Conservation (phyloP, 225 moss, liverwort and hornwort genomes). For the Bryoerythrophyllum caledonicum region DNA sequence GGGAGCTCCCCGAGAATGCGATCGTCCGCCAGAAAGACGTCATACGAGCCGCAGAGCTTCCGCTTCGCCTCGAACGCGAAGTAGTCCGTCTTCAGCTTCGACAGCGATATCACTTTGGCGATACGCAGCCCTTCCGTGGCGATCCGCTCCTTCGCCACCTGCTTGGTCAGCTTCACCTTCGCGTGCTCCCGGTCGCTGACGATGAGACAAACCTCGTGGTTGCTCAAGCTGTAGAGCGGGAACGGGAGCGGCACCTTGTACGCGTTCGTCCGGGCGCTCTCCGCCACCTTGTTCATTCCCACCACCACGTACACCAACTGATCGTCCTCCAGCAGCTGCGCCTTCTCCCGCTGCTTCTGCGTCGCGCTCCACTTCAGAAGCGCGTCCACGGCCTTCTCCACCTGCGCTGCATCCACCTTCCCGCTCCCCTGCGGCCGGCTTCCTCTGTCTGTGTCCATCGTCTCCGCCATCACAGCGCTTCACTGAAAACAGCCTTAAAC, state of each 20-base stretch:
- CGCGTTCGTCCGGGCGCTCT: constrained; percentile 60
- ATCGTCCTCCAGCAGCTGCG: constrained; percentile 69
- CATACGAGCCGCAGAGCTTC: constrained; percentile 80
- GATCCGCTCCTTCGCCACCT: constrained; percentile 57
- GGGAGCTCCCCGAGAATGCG: constrained; percentile 62
- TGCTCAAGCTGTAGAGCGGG: constrained; percentile 47
- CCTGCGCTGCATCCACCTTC: constrained; percentile 38
- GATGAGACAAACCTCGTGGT: constrained; percentile 62
- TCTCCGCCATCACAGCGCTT: constrained; percentile 6
- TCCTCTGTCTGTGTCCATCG: constrained; percentile 13
- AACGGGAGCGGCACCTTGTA: constrained; percentile 54
- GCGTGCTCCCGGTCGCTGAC: constrained; percentile 54
- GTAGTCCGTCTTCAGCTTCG: constrained; percentile 72
- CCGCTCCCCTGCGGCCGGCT: constrained; percentile 15
- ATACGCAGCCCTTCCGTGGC: constrained; percentile 53
- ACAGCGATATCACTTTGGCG: constrained; percentile 61
- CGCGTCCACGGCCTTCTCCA: constrained; percentile 68
- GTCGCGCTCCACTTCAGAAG: constrained; percentile 64
- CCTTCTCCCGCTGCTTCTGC: constrained; percentile 53
- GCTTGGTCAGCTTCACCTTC: constrained; percentile 43
- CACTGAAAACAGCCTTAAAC: not conserved
- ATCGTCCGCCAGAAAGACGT: constrained; percentile 74
- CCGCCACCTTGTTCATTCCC: constrained; percentile 62
- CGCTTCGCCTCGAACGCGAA: constrained; percentile 70
- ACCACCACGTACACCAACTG: constrained; percentile 71